A percentile compares a stretch with the other conserved stretches of the same genome.
These are phyloP conservation scores for Ogataea allantospora DNA, from an alignment of 805 yeast genomes.

Conservation along the genomic window DNA sequence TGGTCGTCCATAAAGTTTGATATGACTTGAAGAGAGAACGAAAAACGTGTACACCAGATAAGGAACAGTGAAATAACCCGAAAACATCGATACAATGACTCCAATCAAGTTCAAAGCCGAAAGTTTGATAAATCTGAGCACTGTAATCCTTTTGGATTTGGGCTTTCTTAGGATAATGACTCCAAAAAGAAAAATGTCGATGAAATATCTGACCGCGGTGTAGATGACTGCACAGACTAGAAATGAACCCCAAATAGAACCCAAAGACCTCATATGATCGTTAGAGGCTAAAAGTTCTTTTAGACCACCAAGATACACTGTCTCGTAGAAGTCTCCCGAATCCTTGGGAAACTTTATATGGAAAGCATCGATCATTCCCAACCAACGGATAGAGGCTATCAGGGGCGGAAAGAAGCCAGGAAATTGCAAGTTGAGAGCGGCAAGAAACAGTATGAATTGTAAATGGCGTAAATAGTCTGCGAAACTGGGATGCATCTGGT, in stretches of 20 bases:
- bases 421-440: conserved; percentile 51
- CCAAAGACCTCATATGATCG: conserved; percentile 36
- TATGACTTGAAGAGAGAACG: conserved; percentile 17
- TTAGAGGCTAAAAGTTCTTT: conserved; percentile 32
- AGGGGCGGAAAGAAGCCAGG: conserved; percentile 65
- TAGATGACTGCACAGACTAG: conserved; percentile 35
- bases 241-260: conserved; percentile 24
- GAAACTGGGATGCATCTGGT: conserved; percentile 54
- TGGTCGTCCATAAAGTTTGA: conserved; percentile 24
- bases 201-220: conserved; percentile 25
- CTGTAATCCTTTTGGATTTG: conserved; percentile 9
- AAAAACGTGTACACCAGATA: conserved; percentile 40
- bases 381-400: conserved; percentile 52
- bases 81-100: conserved; percentile 31
- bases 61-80: conserved; percentile 41
- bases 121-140: conserved; percentile 20
- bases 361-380: conserved; percentile 42
- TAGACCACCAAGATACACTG: conserved; percentile 42
- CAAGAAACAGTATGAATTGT: conserved; percentile 59
- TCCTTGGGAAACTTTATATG: conserved; percentile 9
- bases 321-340: conserved; percentile 41
- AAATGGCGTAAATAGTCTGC: conserved; percentile 49
- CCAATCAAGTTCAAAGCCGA: conserved; percentile 35
- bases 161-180: conserved; percentile 10
- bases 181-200: conserved; percentile 9